Evolutionary conservation across 2,329 filamentous ascomycete genomes (phyloP).

Genomic region (Penicillium capsulatum): DNA sequence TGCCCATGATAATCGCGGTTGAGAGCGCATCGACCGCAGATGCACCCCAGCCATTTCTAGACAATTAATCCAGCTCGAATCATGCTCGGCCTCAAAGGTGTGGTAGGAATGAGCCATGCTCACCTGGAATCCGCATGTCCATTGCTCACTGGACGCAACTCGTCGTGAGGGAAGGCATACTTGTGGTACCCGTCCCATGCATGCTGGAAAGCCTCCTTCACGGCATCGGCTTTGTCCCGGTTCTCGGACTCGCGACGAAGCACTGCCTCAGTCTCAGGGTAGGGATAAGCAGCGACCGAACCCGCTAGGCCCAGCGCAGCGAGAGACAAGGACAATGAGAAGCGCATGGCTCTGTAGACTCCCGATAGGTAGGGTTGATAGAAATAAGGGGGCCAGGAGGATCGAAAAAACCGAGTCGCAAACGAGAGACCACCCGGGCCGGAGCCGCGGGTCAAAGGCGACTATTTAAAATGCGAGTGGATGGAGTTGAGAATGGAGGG

Average conservation of each 20-base stretch:
- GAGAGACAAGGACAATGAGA: constrained; percentile 24
- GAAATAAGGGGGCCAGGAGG: not conserved
- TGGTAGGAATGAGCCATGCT: constrained; percentile 14
- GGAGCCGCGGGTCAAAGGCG: constrained; percentile 15
- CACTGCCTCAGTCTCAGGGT: constrained; percentile 11
- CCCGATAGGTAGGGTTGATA: no score
- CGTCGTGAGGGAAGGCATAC: constrained; percentile 74
- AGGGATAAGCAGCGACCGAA: constrained; percentile 22
- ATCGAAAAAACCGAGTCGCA: constrained; percentile 6
- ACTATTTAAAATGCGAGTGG: constrained; percentile 16
- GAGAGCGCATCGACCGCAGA: constrained; percentile 76
- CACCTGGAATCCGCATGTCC: constrained; percentile 65
- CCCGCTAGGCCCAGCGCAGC: constrained; percentile 23
- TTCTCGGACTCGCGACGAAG: constrained; percentile 8
- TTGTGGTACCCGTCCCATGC: constrained; percentile 70
- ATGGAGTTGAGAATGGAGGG: constrained; percentile 7
- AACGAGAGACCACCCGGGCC: constrained; percentile 16
- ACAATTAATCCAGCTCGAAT: not conserved
- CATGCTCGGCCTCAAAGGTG: not conserved
- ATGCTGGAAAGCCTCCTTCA: constrained; percentile 65
- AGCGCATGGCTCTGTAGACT: constrained; percentile 20
- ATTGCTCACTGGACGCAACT: constrained; percentile 65
- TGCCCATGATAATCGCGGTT: constrained; percentile 73
- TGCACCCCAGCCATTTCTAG: constrained; percentile 78
- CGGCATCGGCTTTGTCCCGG: constrained; percentile 50